Evolutionary conservation across 352 stramenopile species (phyloP).

Genomic region (Globisporangium echinulatum): DNA sequence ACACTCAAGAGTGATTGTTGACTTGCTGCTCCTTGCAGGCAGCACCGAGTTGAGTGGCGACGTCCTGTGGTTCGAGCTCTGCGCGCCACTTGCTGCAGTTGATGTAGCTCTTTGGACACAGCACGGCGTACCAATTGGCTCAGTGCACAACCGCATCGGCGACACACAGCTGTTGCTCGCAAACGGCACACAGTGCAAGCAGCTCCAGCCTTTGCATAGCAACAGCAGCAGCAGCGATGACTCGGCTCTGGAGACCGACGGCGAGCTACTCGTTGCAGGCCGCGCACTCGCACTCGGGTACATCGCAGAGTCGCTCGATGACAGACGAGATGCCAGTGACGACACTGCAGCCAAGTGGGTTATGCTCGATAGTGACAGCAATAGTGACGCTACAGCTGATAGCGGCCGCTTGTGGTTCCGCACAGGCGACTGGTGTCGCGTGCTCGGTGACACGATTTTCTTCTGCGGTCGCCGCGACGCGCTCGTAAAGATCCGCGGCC

Average conservation of each 20-base stretch:
- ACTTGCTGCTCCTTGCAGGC: conserved; percentile 13
- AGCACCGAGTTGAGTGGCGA: conserved; percentile 64
- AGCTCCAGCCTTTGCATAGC: no score
- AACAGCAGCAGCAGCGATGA: background rate
- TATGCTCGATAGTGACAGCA: background rate
- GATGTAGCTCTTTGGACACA: conserved; percentile 22
- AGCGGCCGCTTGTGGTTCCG: conserved; percentile 14
- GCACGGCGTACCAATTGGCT: conserved; percentile 42
- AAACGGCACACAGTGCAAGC: background rate
- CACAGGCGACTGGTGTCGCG: conserved; percentile 40
- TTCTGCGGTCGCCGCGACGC: conserved; percentile 37
- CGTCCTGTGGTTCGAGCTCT: conserved; percentile 36
- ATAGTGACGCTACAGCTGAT: background rate
- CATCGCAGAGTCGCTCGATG: conserved; percentile 6
- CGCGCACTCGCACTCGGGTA: conserved; percentile 30
- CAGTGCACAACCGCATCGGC: conserved; percentile 14
- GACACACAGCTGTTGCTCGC: conserved; percentile 21
- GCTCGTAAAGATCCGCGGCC: conserved; percentile 50
- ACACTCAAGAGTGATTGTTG: background rate
- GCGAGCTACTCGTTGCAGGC: conserved; percentile 34
- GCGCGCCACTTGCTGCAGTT: conserved; percentile 12
- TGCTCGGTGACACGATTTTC: conserved; percentile 25
- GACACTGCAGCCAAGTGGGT: conserved; percentile 1
- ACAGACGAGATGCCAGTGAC: background rate
- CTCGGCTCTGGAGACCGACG: conserved; percentile 1